Evolutionary conservation across 1,284 basidiomycete species (phyloP), one percentile per base, ranked within the genome.

Genomic region (Leccinum fallax): DNA sequence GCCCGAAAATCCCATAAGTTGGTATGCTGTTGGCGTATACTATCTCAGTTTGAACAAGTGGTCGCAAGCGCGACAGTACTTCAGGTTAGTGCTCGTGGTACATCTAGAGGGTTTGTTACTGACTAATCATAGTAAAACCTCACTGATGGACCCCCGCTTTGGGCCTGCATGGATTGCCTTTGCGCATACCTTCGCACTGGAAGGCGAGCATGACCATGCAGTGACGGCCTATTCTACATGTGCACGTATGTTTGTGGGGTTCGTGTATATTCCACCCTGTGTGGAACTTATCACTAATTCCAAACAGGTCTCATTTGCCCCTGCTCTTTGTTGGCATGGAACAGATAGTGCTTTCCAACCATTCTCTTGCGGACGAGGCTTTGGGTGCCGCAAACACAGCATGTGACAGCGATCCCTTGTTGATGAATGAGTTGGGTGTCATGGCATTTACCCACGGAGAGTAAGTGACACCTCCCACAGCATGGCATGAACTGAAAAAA

Each of bases 11-110:
- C 89, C 95, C 0, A 86, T 94, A 55, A 95, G 93, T 66, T 99
- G 97, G 97, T 99, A 98, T 76, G 95, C 97, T 2, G 97, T 98
- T 21, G 97, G 97, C 0, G 87, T 97, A 43, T 99, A 97, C 94
- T 99, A 99, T 74, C 86, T 97, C 59, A 86, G 88, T 30, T 87
- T 89, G 16, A 85, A 86, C 59, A 90, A 96, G 67, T 99, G 91
- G 89, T 81, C 87, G 19, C 93, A 95, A 67, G 94, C 95, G 8
- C 81, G 95, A 66, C 88, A 95, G 64, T 97, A 95, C 74, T 96
- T 98, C 74, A 94, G 93, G 94, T 93, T 62, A 55, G 83, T 67
- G 16, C 19, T 53, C 7, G 5, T 26, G 40, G 38, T 55, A 19
- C 32, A 52, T 26, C 13, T 43, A 30, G 21, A 32, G 15, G 32